Base-by-base conservation (phyloP, 2,329 filamentous ascomycete genomes). In the Sclerotinia spermophila region DNA sequence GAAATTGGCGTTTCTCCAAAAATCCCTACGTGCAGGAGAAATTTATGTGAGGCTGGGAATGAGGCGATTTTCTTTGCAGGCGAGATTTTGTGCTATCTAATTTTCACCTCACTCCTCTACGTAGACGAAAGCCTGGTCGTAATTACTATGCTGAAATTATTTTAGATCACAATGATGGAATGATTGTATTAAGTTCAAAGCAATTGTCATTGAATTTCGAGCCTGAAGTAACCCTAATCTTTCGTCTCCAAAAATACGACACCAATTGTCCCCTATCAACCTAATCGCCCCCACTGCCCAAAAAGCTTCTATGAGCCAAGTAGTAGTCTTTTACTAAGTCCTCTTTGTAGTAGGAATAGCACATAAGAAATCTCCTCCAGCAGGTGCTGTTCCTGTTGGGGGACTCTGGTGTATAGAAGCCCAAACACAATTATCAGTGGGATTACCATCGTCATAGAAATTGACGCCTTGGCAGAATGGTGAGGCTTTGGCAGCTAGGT, bases 131-230 rank as follows among this genome's bases (percentile, higher is more conserved):
- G 5, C 24, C 48, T n/a, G 15, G 4, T 17, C 13, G 5, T 0
- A 53, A 30, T 53, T 17, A n/a, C 2, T 38, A 15, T 40, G n/a
- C 33, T 15, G 13, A 2, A 24, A 15, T 30, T 27, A 2, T 30
- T 53, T 24, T 24, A 17, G n/a, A 10, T 30, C 17, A 27, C 27
- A 55, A 30, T n/a, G 3, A 3, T 40, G 40, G 0, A 3, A 40
- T 17, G 5, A 2, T 30, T 53, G 2, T 65, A 53, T 30, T 45
- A 53, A 30, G 5, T 53, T 53, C 35, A 30, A 40, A 27, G 27
- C n/a, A 38, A 27, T 66, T 66, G 17, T 53, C 62, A 66, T 66
- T 66, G n/a, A 53, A 53, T 40, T 42, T 66, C 27, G n/a, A 66
- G 45, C 62, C 45, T 66, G 38, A 38, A 53, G 62, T 53, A 42